Evolutionary conservation across 1,284 basidiomycete species (phyloP).

Genomic region (Lentinula novae-zelandiae): DNA sequence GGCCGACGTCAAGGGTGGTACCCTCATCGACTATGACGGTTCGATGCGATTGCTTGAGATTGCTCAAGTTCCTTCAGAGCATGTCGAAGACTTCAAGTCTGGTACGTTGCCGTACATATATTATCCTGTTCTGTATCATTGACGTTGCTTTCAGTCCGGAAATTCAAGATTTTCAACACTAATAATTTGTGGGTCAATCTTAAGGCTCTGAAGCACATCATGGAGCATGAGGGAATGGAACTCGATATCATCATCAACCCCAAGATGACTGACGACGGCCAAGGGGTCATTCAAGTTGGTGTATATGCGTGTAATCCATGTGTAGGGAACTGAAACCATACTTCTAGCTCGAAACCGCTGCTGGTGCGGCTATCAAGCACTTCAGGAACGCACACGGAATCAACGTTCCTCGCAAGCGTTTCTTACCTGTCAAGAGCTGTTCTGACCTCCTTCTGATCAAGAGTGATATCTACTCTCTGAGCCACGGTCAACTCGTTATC

Average conservation of each 20-base stretch:
- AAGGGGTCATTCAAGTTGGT: slow-evolving; percentile 73
- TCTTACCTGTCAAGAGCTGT: slow-evolving; percentile 94
- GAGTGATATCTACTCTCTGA: slow-evolving; percentile 92
- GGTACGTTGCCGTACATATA: slow-evolving; percentile 29
- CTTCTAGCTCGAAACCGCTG: slow-evolving; percentile 91
- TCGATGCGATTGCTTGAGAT: slow-evolving; percentile 95
- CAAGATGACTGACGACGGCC: slow-evolving; percentile 85
- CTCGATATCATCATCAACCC: slow-evolving; percentile 95
- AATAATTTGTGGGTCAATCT: slow-evolving; percentile 99
- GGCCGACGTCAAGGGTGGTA: slow-evolving; percentile 99
- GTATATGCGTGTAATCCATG: background rate
- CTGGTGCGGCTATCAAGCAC: slow-evolving; percentile 98
- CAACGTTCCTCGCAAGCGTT: slow-evolving; percentile 96
- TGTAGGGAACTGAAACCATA: slow-evolving; percentile 15
- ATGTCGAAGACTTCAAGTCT: slow-evolving; percentile 98
- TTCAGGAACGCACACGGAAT: slow-evolving; percentile 94
- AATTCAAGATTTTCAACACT: slow-evolving; percentile 97
- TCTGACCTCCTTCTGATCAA: slow-evolving; percentile 95
- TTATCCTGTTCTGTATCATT: slow-evolving; percentile 6
- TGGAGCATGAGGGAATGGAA: slow-evolving; percentile 91
- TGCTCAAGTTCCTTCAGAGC: slow-evolving; percentile 97
- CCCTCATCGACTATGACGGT: slow-evolving; percentile 96
- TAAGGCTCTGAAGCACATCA: slow-evolving; percentile 88
- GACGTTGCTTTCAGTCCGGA: slow-evolving; percentile 55
- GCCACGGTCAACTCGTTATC: slow-evolving; percentile 94